Base-by-base conservation (phyloP, 345 rosid species). In the Noccaea caerulescens region DNA sequence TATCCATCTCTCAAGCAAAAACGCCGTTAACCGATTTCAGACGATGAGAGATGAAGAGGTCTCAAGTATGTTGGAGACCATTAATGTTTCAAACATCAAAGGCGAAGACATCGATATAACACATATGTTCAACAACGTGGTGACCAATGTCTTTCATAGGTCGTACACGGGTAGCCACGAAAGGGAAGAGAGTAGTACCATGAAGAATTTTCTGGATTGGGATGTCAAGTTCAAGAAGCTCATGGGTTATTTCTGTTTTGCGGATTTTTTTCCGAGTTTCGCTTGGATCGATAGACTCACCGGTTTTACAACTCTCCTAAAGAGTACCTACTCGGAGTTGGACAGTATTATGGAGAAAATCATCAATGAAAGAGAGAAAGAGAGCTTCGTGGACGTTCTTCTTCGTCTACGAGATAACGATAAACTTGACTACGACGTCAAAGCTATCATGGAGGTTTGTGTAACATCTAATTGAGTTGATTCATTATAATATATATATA, bases 141-240 rank as follows among this genome's bases (percentile, higher is more conserved):
- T 46, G 38, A 18, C 34, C 41, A 63, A 72, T 32, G 10, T 72
- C 55, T 27, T 72, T 32, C 81, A 82, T 38, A 77, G 84, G 82
- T 88, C 90, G 78, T 84, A 12, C 72, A 85, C 13, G 80, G 90
- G 69, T 79, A 80, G 82, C 47, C 4, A 8, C 51, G 10, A 39
- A 8, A 38, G 14, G 25, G 60, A 71, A 37, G 75, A 46, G 82
- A 16, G 18, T 16, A 81, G 10, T 58, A 66, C 77, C 50, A 82
- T 76, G 53, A 83, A 64, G 55, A 80, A 83, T 7, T 84, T 88
- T 62, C 66, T 62, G 41, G 64, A 73, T 8, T 70, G 84, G 68
- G 77, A 81, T 49, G 79, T 76, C 16, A 82, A 85, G 63, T 77
- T 8, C 11, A 62, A 79, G 84, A 43, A 75, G 12, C 49, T 85